Evolutionary conservation across 257 asterid species (phyloP), one percentile per base, ranked within the genome.

Genomic region (Osmanthus fragrans): DNA sequence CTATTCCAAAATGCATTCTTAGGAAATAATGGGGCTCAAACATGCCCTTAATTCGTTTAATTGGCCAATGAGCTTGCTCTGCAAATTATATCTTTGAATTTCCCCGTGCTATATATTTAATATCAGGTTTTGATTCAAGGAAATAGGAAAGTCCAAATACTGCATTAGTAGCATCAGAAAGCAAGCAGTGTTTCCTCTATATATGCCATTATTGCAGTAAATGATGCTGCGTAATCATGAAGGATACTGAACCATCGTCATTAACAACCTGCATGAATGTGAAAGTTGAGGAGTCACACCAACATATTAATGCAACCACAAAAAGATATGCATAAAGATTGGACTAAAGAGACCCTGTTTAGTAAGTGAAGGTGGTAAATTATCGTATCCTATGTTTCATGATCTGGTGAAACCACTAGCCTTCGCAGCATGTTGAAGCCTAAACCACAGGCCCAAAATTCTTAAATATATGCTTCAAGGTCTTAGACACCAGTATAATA

Each of bases 241-340:
- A 92, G 97, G 99, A 94, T 94, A 94, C 97, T 60, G 97, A 94
- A 78, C 99, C 99, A 90, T 92, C 99, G 78, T 94, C 99, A 6
- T 91, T 92, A 80, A 90, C 91, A 83, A 91, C 99, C 97, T 92
- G 92, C 82, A 84, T 79, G 70, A 76, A 77, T 80, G 25, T 18
- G 4, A 23, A 47, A 71, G 64, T 73, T 36, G 81, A 66, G 15
- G 47, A 40, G 73, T 71, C 70, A 7, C 66, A 49, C 58, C 63
- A 56, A 77, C 64, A 47, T 19, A 37, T 42, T 25, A 34, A 66
- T 4, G 54, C 65, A 60, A 19, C 49, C 42, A 42, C 47, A 63
- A 70, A 73, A 34, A 13, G 77, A 72, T 13, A 76, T 15, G 45
- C 1, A 7, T 27, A 9, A 60, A 23, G 33, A 60, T 21, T 23